Base-by-base conservation (phyloP, 169 alveolate genomes). In the Plasmodium relictum region DNA sequence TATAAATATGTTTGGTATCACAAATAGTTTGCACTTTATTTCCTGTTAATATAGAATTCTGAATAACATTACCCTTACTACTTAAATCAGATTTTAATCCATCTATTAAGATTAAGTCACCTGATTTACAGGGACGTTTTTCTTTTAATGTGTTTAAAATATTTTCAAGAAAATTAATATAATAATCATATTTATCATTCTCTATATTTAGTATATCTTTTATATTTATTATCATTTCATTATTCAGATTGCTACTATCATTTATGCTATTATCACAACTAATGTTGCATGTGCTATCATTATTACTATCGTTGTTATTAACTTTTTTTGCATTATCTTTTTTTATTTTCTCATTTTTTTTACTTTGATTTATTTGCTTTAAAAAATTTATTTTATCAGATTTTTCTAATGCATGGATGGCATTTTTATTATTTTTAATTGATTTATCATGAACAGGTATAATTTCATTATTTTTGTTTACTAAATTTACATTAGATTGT, bases 181-280 rank as follows among this genome's bases (percentile, higher is more conserved):
- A 78, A 58, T 78, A 78, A 63, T 78, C 89, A 58, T 76, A 66
- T 26, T 78, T 78, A 26, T 78, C 89, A 78, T 78, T 65, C 31
- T 78, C 58, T 6, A 59, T 74, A 8, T 48, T 62, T 18, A 74
- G 22, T 42, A 74, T 18, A 48, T 74, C 88, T 37, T 74, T 74
- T 59, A 74, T 39, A 18, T 74, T 74, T 74, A 74, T 74, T 9
- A 62, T 39, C 73, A 74, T 74, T 6, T 62, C 73, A n/a, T 61
- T 61, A 26, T 61, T 61, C 16, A 26, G 6, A 61, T 12, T 6
- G 20, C 22, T 65, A 65, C 58, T 41, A 14, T 44, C 12, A 41
- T n/a, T 41, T 39, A 20, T 9, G 16, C 42, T 59, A 26, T 58
- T 31, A 2, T 31, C 39, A 3, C 3, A 31, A 31, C 3, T 31